Conservation (phyloP, 1,284 basidiomycete species). For the Naganishia cerealis region DNA sequence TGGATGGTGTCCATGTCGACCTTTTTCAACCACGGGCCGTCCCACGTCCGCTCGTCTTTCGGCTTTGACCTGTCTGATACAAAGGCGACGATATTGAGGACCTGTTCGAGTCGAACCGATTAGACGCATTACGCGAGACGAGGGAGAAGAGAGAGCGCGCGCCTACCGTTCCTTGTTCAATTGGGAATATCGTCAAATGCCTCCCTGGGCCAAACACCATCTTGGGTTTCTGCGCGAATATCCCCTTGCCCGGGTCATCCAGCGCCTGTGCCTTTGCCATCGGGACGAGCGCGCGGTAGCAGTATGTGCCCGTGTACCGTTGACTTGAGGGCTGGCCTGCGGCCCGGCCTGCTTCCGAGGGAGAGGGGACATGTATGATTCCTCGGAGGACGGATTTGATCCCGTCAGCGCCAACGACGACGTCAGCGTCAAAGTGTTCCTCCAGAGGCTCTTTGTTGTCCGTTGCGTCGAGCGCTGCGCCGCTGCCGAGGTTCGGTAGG, state of each 20-base stretch:
- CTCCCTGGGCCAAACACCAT: slow-evolving; percentile 35
- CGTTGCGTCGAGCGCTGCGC: slow-evolving; percentile 2
- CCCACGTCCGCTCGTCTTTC: slow-evolving; percentile 50
- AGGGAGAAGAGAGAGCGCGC: neutral
- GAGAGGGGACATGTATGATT: slow-evolving; percentile 48
- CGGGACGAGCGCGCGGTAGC: slow-evolving; percentile 42
- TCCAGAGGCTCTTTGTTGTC: neutral
- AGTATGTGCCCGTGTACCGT: slow-evolving; percentile 42
- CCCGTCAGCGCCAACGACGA: slow-evolving; percentile 47
- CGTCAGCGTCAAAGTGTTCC: slow-evolving; percentile 38
- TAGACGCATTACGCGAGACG: no score
- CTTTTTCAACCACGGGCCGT: slow-evolving; percentile 58
- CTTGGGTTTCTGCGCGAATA: slow-evolving; percentile 20
- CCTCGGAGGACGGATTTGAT: slow-evolving; percentile 40
- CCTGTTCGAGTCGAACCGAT: no score
- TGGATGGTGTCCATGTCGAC: slow-evolving; percentile 58
- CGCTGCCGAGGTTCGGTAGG: slow-evolving; percentile 37
- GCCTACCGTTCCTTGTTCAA: slow-evolving; percentile 49
- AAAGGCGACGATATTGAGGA: slow-evolving; percentile 62
- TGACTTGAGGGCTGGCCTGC: slow-evolving; percentile 28
- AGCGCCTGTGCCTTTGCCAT: slow-evolving; percentile 37
- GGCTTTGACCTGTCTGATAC: slow-evolving; percentile 55
- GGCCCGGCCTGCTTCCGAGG: slow-evolving; percentile 49
- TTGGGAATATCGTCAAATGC: slow-evolving; percentile 63
- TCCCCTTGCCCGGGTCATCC: slow-evolving; percentile 32